phyloP scores from a whole-genome alignment of 345 rosid genomes.

The Eucalyptus sp. region DNA sequence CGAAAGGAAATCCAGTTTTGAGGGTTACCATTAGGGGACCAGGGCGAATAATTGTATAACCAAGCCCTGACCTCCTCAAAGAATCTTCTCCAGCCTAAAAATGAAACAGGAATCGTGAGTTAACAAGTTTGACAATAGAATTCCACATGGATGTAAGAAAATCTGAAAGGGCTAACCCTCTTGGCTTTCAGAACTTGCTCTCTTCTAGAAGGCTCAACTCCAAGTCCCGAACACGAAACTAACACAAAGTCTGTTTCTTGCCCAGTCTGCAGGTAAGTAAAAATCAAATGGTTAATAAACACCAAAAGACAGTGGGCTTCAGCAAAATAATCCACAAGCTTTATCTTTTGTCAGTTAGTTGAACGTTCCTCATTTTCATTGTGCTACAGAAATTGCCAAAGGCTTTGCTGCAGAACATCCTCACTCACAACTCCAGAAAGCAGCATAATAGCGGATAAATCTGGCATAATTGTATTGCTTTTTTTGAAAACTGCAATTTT shows the following conservation, averaged over 20 bases:
- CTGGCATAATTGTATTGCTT: not conserved
- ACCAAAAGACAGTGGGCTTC: not conserved
- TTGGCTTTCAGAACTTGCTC: slow-evolving; percentile 95
- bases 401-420: not conserved
- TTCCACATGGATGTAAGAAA: not conserved
- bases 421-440: not conserved
- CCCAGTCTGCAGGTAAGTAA: slow-evolving; percentile 56
- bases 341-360: not conserved
- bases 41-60: slow-evolving; percentile 89
- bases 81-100: slow-evolving; percentile 90
- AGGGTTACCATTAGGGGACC: slow-evolving; percentile 71
- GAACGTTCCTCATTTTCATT: not conserved
- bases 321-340: not conserved
- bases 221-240: slow-evolving; percentile 87
- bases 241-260: slow-evolving; percentile 92
- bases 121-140: not conserved
- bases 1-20: not conserved
- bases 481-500: not conserved
- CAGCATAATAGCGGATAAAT: not conserved
- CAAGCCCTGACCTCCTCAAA: slow-evolving; percentile 89
- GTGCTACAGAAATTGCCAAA: not conserved
- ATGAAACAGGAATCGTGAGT: not conserved
- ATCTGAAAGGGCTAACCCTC: slow-evolving; percentile 36
- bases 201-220: slow-evolving; percentile 74
- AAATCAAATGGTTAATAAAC: not conserved